A percentile compares a stretch with the other conserved stretches of the same genome.
These are phyloP conservation scores for Ploettnerulaceae sp. DNA, from an alignment of 2,329 filamentous ascomycete species.

Conservation along the genomic window DNA sequence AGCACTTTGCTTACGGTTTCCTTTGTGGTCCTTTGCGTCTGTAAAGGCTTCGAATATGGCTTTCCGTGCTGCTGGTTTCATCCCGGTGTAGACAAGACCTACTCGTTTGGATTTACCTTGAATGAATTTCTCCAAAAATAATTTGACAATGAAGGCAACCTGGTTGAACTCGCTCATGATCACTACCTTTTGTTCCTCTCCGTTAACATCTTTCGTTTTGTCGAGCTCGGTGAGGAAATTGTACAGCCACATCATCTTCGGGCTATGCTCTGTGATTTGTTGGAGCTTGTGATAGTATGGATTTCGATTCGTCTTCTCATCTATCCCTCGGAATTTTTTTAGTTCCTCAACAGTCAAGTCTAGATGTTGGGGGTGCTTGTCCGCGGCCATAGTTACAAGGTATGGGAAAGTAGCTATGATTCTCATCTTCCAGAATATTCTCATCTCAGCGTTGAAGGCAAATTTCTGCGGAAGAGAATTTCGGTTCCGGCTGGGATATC, in stretches of 20 bases:
- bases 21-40: conserved; percentile 7
- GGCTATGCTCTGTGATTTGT: conserved; percentile 15
- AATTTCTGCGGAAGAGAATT: conserved; percentile 1
- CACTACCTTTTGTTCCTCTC: conserved; percentile 18
- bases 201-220: conserved; percentile 3
- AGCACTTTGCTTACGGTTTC: conserved; percentile 6
- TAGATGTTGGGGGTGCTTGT: conserved; percentile 5
- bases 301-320: conserved; percentile 5
- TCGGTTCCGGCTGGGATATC: background rate
- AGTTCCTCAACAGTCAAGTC: conserved; percentile 15
- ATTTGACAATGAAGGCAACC: conserved; percentile 20
- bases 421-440: conserved; percentile 7
- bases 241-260: conserved; percentile 20
- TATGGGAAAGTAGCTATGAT: conserved; percentile 21
- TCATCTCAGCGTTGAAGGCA: conserved; percentile 5
- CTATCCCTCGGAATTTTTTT: background rate
- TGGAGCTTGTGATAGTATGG: conserved; percentile 12
- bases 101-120: conserved; percentile 7
- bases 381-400: conserved; percentile 7
- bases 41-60: conserved; percentile 13
- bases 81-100: conserved; percentile 9
- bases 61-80: conserved; percentile 2
- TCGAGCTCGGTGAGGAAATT: conserved; percentile 12
- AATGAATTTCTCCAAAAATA: conserved; percentile 15
- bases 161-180: conserved; percentile 19